A percentile compares a stretch with the other conserved stretches of the same genome.
Evolutionary conservation across 2,329 filamentous ascomycete genomes (phyloP).

Genomic region (Corniculantispora saksenae): DNA sequence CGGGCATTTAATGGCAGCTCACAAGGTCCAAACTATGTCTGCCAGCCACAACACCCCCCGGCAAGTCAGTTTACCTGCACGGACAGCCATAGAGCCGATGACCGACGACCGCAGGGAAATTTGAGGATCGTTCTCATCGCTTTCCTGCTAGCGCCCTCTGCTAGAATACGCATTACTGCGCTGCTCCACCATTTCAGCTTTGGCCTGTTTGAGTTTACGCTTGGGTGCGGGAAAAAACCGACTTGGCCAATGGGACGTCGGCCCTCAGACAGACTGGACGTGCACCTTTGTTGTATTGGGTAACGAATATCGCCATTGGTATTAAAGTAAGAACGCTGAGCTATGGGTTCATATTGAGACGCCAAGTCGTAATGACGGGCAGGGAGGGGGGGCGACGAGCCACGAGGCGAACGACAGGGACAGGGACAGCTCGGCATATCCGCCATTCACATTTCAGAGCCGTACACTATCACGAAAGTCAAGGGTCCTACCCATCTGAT

Average conservation of each 20-base stretch:
- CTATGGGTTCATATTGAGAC: not conserved
- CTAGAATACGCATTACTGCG: no score
- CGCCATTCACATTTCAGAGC: constrained; percentile 9
- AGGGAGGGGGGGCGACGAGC: not conserved
- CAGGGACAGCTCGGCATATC: constrained; percentile 1
- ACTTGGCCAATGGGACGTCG: not conserved
- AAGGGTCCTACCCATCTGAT: not conserved
- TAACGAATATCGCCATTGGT: no score
- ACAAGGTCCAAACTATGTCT: not conserved
- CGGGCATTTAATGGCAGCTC: not conserved
- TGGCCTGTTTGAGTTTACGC: not conserved
- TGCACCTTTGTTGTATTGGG: not conserved
- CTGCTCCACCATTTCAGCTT: not conserved
- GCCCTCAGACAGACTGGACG: not conserved
- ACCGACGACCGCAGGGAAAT: not conserved
- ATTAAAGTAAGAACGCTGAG: no score
- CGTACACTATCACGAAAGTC: not conserved
- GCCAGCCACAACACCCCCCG: not conserved
- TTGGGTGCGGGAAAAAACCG: not conserved
- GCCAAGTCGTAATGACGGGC: not conserved
- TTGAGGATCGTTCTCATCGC: not conserved
- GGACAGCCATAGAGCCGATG: not conserved
- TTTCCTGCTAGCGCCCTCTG: not conserved
- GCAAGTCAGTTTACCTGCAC: not conserved
- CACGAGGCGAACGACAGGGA: not conserved